Base-by-base conservation (phyloP, 768 basidiomycete genomes). In the Bullera alba region DNA sequence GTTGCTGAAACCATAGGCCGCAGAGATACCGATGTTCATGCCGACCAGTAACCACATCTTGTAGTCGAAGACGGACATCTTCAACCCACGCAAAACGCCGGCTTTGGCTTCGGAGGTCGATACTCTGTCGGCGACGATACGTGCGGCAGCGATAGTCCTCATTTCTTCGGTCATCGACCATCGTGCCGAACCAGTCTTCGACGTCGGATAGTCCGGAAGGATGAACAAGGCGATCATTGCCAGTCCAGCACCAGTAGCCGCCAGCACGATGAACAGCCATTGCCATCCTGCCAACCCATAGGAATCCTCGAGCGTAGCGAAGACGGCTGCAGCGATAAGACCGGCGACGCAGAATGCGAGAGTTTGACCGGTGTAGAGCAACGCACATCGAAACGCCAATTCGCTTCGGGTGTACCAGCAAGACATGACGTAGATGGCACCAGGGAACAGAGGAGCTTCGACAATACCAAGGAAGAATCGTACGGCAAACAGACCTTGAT, bases 371-470 rank as follows among this genome's bases (percentile, higher is more conserved):
- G 22, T 39, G 37, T 10, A 39, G 7, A 39, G 19, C 8, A 23
- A 22, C 8, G 46, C 46, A 22, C 15, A n/a, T 48, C 46, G 46
- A 4, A 21, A 16, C 12, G 34, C 46, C 16, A 48, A 29, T 21
- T 48, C 46, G 10, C 38, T 35, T 6, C 28, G 5, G 17, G 32
- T 48, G 22, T 48, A 48, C 46, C 46, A 36, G 32, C 22, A 30
- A 23, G 17, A 21, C 6, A 48, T 14, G 8, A 36, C 21, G 35
- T 48, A 38, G n/a, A 21, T 23, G 7, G 23, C 30, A 83, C 84
- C 84, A 84, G 48, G 84, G 85, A 27, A 86, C 5, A 84, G 63
- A 23, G 81, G 84, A 23, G 83, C 85, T 71, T 88, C 87, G 56
- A 85, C 83, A 56, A 78, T 74, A 19, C 83, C 83, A 14, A 87